Evolutionary conservation across 2,329 filamentous ascomycete genomes (phyloP), one percentile per base, ranked within the genome.

Genomic region (Diplodia corticola): DNA sequence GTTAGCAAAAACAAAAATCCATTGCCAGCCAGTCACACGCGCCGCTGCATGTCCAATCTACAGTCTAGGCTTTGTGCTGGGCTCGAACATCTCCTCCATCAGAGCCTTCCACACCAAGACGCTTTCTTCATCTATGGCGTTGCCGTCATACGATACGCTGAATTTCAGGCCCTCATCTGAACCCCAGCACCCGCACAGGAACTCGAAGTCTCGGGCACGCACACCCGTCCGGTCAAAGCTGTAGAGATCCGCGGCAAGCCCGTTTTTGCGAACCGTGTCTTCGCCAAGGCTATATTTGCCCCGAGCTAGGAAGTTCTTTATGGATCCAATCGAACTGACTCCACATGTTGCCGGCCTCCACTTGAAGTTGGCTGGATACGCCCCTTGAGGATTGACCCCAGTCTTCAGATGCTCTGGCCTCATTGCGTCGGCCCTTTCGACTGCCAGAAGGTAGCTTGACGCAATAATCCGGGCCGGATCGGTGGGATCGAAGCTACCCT

Each of bases 121-220:
- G 46, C 65, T 67, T 51, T 74, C 73, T 44, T 74, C 69, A 65
- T 72, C 73, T 67, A 79, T 77, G 17, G 74, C 73, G 71, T 70
- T 78, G 53, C 71, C 73, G 71, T 83, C 81, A 68, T 80, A 79
- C 53, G 75, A 79, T 0, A 80, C 80, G 7, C 72, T 73, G 61
- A 79, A 78, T n/a, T 68, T 70, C 7, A 83, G 69, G 5, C 76
- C 74, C 68, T 78, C 75, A 44, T 74, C 73, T 22, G 70, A 69
- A 0, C 79, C 78, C 30, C 71, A 77, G 44, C 79, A 78, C 0
- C 79, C 80, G 1, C 82, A 71, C 65, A 83, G 65, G 65, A 83
- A 83, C 70, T 83, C 81, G 3, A 78, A 75, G 6, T 82, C 80
- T 30, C 81, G 71, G 2, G 80, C 79, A 37, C 81, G 70, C 9